These are phyloP conservation scores for Cicer yamashitae DNA, from an alignment of 306 rosid genomes.

Conservation along the genomic window DNA sequence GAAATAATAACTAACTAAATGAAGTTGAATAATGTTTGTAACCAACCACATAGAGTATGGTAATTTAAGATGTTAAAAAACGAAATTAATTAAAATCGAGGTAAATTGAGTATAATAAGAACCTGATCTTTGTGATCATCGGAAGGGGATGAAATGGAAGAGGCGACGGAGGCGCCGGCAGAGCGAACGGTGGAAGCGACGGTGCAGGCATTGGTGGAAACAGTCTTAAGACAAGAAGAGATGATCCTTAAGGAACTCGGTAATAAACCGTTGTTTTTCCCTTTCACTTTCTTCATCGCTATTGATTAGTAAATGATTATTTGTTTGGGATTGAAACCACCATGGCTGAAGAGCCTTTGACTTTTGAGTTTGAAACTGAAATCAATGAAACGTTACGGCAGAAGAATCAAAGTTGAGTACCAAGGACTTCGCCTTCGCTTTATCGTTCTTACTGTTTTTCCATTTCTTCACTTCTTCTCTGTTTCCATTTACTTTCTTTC, in stretches of 20 bases:
- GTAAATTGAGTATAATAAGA: neutral
- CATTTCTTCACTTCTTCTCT: too few relatives aligned
- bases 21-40: neutral
- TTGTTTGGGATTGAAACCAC: neutral
- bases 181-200: constrained; percentile 91
- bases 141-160: constrained; percentile 67
- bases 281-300: constrained; percentile 64
- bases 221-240: constrained; percentile 86
- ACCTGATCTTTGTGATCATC: constrained; percentile 94
- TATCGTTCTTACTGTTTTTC: too few relatives aligned
- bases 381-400: too few relatives aligned
- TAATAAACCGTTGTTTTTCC: constrained; percentile 71
- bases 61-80: neutral
- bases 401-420: too few relatives aligned
- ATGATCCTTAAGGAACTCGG: constrained; percentile 86
- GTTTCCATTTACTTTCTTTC: too few relatives aligned
- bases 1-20: neutral
- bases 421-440: too few relatives aligned
- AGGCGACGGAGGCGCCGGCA: constrained; percentile 86
- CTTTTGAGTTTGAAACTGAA: too few relatives aligned
- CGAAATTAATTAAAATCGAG: neutral
- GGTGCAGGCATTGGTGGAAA: constrained; percentile 78
- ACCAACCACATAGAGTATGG: neutral
- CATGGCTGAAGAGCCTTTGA: too few relatives aligned
- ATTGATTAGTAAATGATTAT: neutral